phyloP scores from a whole-genome alignment of 208 protist genomes.

The Perkinsela sp. region DNA sequence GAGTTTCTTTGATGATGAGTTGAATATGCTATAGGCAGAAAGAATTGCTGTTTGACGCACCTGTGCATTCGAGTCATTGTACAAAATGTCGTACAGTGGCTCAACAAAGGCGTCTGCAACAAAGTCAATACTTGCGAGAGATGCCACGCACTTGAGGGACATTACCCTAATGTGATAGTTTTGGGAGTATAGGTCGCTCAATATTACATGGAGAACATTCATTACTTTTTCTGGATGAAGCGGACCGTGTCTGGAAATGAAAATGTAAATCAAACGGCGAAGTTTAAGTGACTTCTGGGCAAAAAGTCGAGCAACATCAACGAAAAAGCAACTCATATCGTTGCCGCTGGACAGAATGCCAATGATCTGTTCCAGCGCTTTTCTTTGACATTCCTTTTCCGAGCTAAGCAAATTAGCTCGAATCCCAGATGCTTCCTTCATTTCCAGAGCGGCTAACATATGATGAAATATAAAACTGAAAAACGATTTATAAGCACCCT shows the following conservation, averaged over 20 bases:
- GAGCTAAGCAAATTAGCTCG: background rate
- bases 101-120: background rate
- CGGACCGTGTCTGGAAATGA: background rate
- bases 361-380: background rate
- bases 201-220: background rate
- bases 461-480: too few relatives aligned
- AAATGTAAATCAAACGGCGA: background rate
- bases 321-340: background rate
- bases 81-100: background rate
- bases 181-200: background rate
- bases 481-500: too few relatives aligned
- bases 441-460: background rate
- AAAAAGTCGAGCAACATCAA: background rate
- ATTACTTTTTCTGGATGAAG: background rate
- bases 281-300: background rate
- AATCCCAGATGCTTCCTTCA: background rate
- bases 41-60: background rate
- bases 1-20: background rate
- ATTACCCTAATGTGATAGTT: background rate
- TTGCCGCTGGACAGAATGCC: background rate
- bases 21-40: background rate
- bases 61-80: background rate
- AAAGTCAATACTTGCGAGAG: background rate
- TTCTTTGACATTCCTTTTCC: background rate
- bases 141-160: background rate